Conservation (phyloP, 768 basidiomycete species). For the Suillus americanus region DNA sequence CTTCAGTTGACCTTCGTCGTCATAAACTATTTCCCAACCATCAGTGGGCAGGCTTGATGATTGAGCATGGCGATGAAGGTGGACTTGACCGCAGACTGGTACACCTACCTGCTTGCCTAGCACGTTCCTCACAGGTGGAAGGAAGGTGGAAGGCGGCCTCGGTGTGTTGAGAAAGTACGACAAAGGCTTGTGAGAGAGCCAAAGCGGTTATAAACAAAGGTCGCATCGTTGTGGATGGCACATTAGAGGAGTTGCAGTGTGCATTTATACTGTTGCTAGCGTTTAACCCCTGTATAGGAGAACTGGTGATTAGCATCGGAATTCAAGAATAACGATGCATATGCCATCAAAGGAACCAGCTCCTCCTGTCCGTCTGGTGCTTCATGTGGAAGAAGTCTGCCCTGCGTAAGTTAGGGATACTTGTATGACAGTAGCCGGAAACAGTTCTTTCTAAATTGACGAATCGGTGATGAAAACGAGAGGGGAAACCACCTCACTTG, state of each 20-base stretch:
- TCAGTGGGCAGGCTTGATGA: neutral
- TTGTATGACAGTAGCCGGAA: neutral
- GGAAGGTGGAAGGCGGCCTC: neutral
- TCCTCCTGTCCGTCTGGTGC: neutral
- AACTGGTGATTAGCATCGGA: neutral
- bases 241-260: neutral
- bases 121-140: neutral
- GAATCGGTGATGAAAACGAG: neutral
- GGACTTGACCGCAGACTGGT: neutral
- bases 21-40: neutral
- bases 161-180: neutral
- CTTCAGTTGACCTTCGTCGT: neutral
- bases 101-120: neutral
- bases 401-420: neutral
- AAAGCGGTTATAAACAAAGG: neutral
- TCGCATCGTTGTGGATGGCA: neutral
- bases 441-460: neutral
- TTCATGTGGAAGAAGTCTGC: neutral
- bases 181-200: neutral
- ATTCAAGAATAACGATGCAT: neutral
- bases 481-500: neutral
- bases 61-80: neutral
- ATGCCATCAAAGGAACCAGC: neutral
- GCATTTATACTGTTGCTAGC: neutral
- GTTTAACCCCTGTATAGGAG: neutral